These are phyloP conservation scores for Metarhizium anisopliae DNA, from an alignment of 2,329 filamentous ascomycete species.

Conservation along the genomic window DNA sequence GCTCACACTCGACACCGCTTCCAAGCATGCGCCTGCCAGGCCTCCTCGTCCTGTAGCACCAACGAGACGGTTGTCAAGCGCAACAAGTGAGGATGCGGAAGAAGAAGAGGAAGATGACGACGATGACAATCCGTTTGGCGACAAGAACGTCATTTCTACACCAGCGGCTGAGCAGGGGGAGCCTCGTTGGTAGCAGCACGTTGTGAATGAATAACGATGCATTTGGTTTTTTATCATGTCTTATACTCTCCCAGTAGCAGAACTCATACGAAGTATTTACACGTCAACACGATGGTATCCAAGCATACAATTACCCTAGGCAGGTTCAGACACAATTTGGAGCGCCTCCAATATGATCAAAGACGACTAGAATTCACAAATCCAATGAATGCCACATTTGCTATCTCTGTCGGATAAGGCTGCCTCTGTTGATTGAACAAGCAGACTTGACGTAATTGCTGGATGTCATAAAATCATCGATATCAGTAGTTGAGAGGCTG, in stretches of 20 bases:
- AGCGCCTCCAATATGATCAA: background rate
- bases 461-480: no score
- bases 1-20: conserved; percentile 31
- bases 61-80: background rate
- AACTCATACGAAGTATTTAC: background rate
- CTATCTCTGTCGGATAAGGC: no score
- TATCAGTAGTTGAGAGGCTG: no score
- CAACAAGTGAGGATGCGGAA: conserved; percentile 21
- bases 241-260: background rate
- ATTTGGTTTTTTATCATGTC: background rate
- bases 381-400: background rate
- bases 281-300: background rate
- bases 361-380: background rate
- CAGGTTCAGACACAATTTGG: background rate
- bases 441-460: no score
- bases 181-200: conserved; percentile 19
- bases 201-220: background rate
- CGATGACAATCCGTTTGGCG: conserved; percentile 81
- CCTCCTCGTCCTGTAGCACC: conserved; percentile 25
- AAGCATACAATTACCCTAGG: background rate
- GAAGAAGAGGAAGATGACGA: conserved; percentile 58
- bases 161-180: conserved; percentile 20
- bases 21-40: conserved; percentile 27
- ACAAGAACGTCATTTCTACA: conserved; percentile 59
- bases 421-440: no score